phyloP scores from a whole-genome alignment of 2,329 filamentous ascomycete genomes.

The Fusarium drepaniforme region DNA sequence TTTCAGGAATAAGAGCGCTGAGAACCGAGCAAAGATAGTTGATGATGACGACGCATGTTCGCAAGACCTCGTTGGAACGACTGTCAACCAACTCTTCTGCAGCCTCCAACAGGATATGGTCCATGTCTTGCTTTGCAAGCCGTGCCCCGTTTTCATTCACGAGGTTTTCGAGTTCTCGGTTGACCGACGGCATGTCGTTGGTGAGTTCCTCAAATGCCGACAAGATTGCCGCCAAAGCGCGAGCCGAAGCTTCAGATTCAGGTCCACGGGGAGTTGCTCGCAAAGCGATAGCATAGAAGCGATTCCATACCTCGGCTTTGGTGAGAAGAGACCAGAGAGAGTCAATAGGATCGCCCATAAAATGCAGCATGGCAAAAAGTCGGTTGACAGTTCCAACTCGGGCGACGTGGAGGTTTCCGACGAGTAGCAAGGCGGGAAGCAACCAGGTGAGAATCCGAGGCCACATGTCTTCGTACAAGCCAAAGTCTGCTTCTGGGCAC shows the following conservation, averaged over 20 bases:
- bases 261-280: background rate
- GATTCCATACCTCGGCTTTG: constrained; percentile 10
- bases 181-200: constrained; percentile 13
- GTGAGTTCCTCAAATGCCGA: constrained; percentile 27
- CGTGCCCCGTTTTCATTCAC: constrained; percentile 3
- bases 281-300: constrained; percentile 1
- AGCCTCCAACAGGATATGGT: constrained; percentile 1
- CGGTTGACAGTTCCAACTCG: constrained; percentile 13
- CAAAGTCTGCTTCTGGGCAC: constrained; percentile 14
- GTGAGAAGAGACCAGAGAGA: background rate
- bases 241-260: background rate
- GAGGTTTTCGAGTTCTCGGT: constrained; percentile 10
- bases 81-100: constrained; percentile 10
- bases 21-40: constrained; percentile 22
- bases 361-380: constrained; percentile 1
- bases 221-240: constrained; percentile 11
- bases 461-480: constrained; percentile 24
- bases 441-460: constrained; percentile 25
- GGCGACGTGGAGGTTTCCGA: constrained; percentile 19
- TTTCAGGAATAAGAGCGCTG: background rate
- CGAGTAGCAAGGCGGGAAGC: constrained; percentile 21
- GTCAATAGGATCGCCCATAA: constrained; percentile 22
- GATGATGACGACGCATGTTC: constrained; percentile 16
- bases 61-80: constrained; percentile 15
- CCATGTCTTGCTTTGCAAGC: constrained; percentile 2